Evolutionary conservation across 257 asterid species (phyloP), one percentile per base, ranked within the genome.

Genomic region (Fraxinus quadrangulata): DNA sequence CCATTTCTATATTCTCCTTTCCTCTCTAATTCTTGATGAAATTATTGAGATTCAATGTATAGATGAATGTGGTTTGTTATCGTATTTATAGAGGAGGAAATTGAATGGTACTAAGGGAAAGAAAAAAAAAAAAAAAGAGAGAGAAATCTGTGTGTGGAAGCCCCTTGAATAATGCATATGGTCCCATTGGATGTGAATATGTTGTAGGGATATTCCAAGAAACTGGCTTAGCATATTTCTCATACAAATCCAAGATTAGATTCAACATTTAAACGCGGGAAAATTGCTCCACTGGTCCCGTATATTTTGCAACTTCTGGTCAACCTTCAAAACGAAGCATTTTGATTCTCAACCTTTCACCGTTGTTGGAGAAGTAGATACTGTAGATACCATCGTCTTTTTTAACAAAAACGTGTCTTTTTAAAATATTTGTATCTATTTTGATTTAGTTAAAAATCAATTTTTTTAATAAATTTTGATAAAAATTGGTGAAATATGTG

Each of bases 151-250:
- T 17, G 81, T 42, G 85, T 75, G 73, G 84, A 73, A 66, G 85
- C 73, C 78, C 83, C 39, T 36, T 26, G 61, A 63, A 63, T 63
- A 12, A 63, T 40, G 30, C 28, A 67, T 31, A 45, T 77, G 79
- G 83, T 54, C 77, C 42, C 70, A 21, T 10, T 61, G 76, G 74
- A 63, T 72, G 45, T 51, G 78, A 67, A 78, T 75, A 63, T 73
- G 65, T 85, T 79, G 0, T 3, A 12, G 67, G 91, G 70, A 91
- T 89, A 87, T 89, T 91, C 87, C 37, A 51, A 39, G 81, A 82
- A 82, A 34, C 28, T n/a, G 76, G 70, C 23, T 73, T 45, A 33
- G 36, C 78, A 34, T 63, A 72, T 63, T 74, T 70, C 36, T 51
- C 47, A 31, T 23, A 24, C 40, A 21, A 14, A 23, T 49, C 73